phyloP scores from a whole-genome alignment of 148 eudicot genomes.

The Chenopodium album region DNA sequence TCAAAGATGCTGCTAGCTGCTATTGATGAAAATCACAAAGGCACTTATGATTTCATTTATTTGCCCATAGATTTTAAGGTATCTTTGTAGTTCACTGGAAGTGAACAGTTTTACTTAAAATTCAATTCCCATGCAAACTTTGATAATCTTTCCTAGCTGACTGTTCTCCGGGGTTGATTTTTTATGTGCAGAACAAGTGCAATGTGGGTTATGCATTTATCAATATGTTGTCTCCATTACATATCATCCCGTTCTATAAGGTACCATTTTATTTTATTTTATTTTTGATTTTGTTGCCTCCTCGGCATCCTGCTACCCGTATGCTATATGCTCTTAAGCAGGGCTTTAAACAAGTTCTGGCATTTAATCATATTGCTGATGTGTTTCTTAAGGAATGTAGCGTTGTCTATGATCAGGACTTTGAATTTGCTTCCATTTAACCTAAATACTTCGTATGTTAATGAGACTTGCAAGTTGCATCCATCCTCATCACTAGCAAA shows the following conservation, averaged over 20 bases:
- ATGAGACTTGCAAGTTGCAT: not conserved
- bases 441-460: not conserved
- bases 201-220: slow-evolving; percentile 97
- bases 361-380: not conserved
- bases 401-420: not conserved
- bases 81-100: slow-evolving; percentile 7
- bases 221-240: slow-evolving; percentile 81
- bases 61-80: slow-evolving; percentile 97
- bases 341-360: not conserved
- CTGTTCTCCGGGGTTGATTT: slow-evolving; percentile 1
- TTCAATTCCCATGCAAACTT: not conserved
- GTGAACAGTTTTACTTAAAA: not conserved
- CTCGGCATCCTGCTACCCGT: no score
- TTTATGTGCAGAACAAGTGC: slow-evolving; percentile 82
- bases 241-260: slow-evolving; percentile 76
- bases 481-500: not conserved
- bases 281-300: not conserved
- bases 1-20: slow-evolving; percentile 93
- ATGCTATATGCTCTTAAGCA: not conserved
- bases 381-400: not conserved
- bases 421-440: not conserved
- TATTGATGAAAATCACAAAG: slow-evolving; percentile 80
- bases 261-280: slow-evolving; percentile 27
- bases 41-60: slow-evolving; percentile 87
- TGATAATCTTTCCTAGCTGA: slow-evolving; percentile 11